Base-by-base conservation (phyloP, 2,329 filamentous ascomycete genomes). In the Trichoderma guizhouense region DNA sequence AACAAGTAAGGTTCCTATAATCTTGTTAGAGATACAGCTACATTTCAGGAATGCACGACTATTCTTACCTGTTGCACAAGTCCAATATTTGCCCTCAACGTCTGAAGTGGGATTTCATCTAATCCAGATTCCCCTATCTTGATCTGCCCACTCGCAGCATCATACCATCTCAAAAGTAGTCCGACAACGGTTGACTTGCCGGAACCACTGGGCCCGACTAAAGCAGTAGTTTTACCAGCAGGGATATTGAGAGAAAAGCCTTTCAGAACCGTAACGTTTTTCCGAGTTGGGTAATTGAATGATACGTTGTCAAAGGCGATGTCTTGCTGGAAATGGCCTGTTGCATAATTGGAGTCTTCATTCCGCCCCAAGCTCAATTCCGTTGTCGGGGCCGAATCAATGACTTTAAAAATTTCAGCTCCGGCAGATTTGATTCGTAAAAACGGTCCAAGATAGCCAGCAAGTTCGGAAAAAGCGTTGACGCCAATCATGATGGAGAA, bases 401-500 rank as follows among this genome's bases (percentile, higher is more conserved):
- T 61, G n/a, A 61, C 30, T 21, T 36, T 36, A 34, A 61, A 61
- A 14, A 61, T 8, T 7, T 61, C 57, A 1, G 15, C 30, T 30
- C 28, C 57, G 12, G 57, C 28, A 18, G 57, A 32, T 7, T 32
- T 32, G 0, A 61, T 61, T 30, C 57, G 18, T 9, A 34, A n/a
- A 61, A 61, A 61, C 0, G 62, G 62, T 30, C 62, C 39, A 65
- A 65, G 62, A 32, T 65, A 65, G 43, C 32, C 62, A 51, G 62
- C 62, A 1, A 65, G 62, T 14, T 65, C 32, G 0, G 62, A 65
- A 21, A 65, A 65, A 15, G 62, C 21, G 5, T 65, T 65, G n/a
- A 65, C 39, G 2, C 62, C 39, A 51, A 65, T 65, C 62, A 65
- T 65, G 7, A 65, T 65, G 26, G 62, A 65, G 26, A 65, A 65